phyloP scores from a whole-genome alignment of 768 basidiomycete genomes.

The Scleroderma citrinum region DNA sequence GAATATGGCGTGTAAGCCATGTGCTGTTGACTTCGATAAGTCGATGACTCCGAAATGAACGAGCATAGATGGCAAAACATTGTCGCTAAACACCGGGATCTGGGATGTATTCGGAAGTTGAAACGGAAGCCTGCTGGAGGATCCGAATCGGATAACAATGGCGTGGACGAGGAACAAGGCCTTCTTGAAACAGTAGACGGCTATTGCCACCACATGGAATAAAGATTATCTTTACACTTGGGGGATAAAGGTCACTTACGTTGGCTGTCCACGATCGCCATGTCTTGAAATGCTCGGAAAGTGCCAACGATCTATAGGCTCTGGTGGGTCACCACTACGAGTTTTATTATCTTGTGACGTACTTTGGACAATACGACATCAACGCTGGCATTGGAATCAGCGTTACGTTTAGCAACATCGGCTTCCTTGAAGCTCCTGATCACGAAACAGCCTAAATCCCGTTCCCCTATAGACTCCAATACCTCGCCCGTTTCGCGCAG shows the following conservation, averaged over 20 bases:
- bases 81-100: conserved; percentile 72
- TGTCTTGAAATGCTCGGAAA: conserved; percentile 80
- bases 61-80: conserved; percentile 79
- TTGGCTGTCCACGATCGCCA: conserved; percentile 57
- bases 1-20: conserved; percentile 43
- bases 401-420: conserved; percentile 28
- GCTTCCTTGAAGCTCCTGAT: conserved; percentile 59
- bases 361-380: conserved; percentile 64
- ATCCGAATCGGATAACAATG: conserved; percentile 60
- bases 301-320: conserved; percentile 56
- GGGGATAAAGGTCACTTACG: conserved; percentile 37
- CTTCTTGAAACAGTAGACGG: conserved; percentile 88
- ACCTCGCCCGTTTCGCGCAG: conserved; percentile 70
- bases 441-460: conserved; percentile 70
- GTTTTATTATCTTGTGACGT: conserved; percentile 15
- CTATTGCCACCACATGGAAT: conserved; percentile 30
- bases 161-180: conserved; percentile 77
- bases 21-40: conserved; percentile 40
- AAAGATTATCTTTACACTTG: background rate
- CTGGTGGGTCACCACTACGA: conserved; percentile 2
- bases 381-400: conserved; percentile 33
- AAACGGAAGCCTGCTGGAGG: conserved; percentile 46
- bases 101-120: conserved; percentile 54
- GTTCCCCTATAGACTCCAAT: conserved; percentile 54
- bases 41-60: conserved; percentile 73